Evolutionary conservation across 768 basidiomycete species (phyloP), one percentile per base, ranked within the genome.

Genomic region (Russula vinacea): DNA sequence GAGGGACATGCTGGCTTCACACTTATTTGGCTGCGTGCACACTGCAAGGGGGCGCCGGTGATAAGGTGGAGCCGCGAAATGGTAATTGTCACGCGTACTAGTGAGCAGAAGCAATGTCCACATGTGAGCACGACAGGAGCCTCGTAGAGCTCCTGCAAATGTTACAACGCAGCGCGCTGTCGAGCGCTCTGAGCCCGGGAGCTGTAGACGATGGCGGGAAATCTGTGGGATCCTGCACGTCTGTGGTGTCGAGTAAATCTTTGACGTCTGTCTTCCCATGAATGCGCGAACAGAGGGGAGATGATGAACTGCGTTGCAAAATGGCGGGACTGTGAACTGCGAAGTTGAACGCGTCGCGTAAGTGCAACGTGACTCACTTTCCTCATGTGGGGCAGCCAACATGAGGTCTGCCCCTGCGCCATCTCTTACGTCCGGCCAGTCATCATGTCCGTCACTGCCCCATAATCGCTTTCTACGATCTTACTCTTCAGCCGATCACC

Each of bases 61-160:
- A 66, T 33, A 42, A 52, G 60, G 44, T 47, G 26, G 17, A 11
- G n/a, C 40, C 14, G n/a, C n/a, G n/a, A 50, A 22, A 22, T 6
- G 29, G 49, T 40, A 44, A 54, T 11, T 47, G 22, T 52, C 40
- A 24, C 32, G 66, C 71, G 60, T 58, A 75, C 74, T 50, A 75
- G 67, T 24, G 73, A 74, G 69, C 78, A 80, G 70, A 79, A 80
- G 3, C 74, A 74, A 62, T 80, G 78, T 16, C 78, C 78, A 66
- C 78, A 79, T 6, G 71, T 61, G 42, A 80, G 74, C 37, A 73
- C 69, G 58, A 80, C 77, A 4, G 78, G 78, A 7, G 70, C 76
- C 1, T 66, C 68, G 58, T 75, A 76, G 19, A 75, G 69, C 40
- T 78, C 76, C 66, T 77, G 76, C 78, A 80, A 45, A 80, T 78